Evolutionary conservation across 2,329 filamentous ascomycete genomes (phyloP).

Genomic region (Aphanoascus verrucosus): DNA sequence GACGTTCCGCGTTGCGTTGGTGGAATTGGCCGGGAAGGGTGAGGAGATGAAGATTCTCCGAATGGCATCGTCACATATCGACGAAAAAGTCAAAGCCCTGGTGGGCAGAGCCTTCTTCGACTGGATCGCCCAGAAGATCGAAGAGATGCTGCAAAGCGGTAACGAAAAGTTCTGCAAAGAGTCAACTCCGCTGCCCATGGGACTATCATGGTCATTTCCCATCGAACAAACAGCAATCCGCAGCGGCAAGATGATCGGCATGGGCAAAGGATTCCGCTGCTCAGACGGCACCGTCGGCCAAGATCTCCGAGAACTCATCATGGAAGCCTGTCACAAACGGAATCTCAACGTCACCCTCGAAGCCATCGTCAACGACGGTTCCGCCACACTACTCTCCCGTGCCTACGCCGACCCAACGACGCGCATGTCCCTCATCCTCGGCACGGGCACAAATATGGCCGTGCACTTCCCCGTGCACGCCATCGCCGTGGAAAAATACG

Average conservation of each 20-base stretch:
- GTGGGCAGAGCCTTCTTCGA: slow-evolving; percentile 51
- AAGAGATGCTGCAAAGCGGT: slow-evolving; percentile 40
- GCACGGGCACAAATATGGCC: slow-evolving; percentile 56
- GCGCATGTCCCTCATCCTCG: slow-evolving; percentile 53
- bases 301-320: slow-evolving; percentile 50
- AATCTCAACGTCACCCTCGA: slow-evolving; percentile 49
- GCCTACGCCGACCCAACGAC: slow-evolving; percentile 52
- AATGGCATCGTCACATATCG: slow-evolving; percentile 47
- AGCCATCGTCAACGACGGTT: slow-evolving; percentile 55
- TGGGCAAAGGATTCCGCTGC: slow-evolving; percentile 56
- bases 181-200: slow-evolving; percentile 42
- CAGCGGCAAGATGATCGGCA: slow-evolving; percentile 47
- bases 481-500: slow-evolving; percentile 47
- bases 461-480: slow-evolving; percentile 48
- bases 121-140: slow-evolving; percentile 54
- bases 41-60: slow-evolving; percentile 45
- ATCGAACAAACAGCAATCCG: slow-evolving; percentile 53
- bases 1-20: slow-evolving; percentile 52
- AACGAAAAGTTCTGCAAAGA: slow-evolving; percentile 32
- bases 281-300: slow-evolving; percentile 49
- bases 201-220: slow-evolving; percentile 57
- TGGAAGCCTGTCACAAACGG: slow-evolving; percentile 45
- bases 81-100: slow-evolving; percentile 45
- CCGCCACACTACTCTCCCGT: slow-evolving; percentile 50
- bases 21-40: slow-evolving; percentile 43